Evolutionary conservation across 805 yeast species (phyloP), one percentile per base, ranked within the genome.

Genomic region (Groenewaldozyma salmanticensis): DNA sequence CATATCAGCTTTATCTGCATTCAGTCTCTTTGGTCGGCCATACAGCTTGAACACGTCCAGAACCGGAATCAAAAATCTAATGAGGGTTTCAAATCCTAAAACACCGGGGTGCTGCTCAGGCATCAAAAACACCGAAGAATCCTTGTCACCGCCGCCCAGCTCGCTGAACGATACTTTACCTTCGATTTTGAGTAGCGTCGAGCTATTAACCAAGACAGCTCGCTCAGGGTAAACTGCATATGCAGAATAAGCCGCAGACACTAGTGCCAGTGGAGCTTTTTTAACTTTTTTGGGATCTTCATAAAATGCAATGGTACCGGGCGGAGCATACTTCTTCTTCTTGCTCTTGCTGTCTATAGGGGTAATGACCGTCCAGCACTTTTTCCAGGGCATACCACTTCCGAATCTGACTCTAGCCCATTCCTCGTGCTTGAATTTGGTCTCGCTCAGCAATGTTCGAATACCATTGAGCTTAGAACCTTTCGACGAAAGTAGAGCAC

Each of bases 391-490:
- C 94, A 86, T 85, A 19, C 98, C 98, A 6, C 92, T 75, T 16
- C 98, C 97, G 60, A 90, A 92, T 49, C 97, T 71, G 15, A 92
- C 94, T 58, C 87, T 74, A 33, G 82, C 87, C 96, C 96, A 90
- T 54, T 88, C 96, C 60, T 85, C 95, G 55, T 86, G 92, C 44
- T 75, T 76, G 57, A 77, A 83, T 54, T 90, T 80, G 16, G 92
- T 80, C 49, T 83, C 95, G 1, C 94, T 81, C 43, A 92, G 68
- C 35, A 92, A 70, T 13, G 90, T 81, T 45, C 83, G 74, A 47
- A 92, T 87, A 55, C 94, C 97, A 40, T 90, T 79, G 45, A 92
- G 65, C 45, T 81, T 68, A 4, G 94, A 73, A 18, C 98, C 98
- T 54, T 94, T 72, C n/a, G 95, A 87, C 6, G 94, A 81, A 40